Base-by-base conservation (phyloP, 2,329 filamentous ascomycete species). In the Dactylonectria estremocensis region DNA sequence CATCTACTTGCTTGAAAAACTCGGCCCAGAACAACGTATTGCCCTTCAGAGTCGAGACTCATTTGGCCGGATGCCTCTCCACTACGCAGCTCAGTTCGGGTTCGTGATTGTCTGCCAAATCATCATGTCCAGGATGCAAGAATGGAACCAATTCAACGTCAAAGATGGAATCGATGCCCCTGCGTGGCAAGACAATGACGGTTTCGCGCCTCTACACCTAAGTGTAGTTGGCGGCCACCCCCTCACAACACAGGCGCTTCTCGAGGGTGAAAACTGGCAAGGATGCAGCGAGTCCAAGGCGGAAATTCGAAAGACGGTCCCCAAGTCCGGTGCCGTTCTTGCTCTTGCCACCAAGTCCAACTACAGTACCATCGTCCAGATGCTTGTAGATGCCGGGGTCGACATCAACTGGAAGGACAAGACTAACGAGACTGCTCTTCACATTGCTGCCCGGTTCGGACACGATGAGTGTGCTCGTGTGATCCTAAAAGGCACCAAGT, bases 1-100 rank as follows among this genome's bases (percentile, higher is more conserved):
- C 11, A 77, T 82, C 2, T 89, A 85, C 63, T 77, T 92, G 3
- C 85, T 99, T 5, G 91, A 95, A 53, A 85, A 87, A 31, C 86
- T 99, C 8, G 88, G 85, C 11, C 85, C 88, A 0, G 83, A 88
- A 10, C 95, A 98, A 73, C 89, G 91, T 11, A 71, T 79, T 13
- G 92, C 92, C 0, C 83, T 98, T 11, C 84, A 88, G 56, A 88
- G 89, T 13, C 90, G 88, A 66, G 95, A 98, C 80, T 87, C 90
- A 0, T 93, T 95, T 67, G 95, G 94, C 3, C 92, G 95, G 5
- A 87, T 95, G 14, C 95, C 95, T 1, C 86, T 98, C 11, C 95
- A 98, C 79, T 98, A 98, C 78, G 95, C 95, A 3, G 95, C 96
- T 0, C 95, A 98, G 78, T 97, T 97, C 77, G 96, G 96, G 2